Evolutionary conservation across 2,329 filamentous ascomycete species (phyloP), one percentile per base, ranked within the genome.

Genomic region (Fusarium falciforme): DNA sequence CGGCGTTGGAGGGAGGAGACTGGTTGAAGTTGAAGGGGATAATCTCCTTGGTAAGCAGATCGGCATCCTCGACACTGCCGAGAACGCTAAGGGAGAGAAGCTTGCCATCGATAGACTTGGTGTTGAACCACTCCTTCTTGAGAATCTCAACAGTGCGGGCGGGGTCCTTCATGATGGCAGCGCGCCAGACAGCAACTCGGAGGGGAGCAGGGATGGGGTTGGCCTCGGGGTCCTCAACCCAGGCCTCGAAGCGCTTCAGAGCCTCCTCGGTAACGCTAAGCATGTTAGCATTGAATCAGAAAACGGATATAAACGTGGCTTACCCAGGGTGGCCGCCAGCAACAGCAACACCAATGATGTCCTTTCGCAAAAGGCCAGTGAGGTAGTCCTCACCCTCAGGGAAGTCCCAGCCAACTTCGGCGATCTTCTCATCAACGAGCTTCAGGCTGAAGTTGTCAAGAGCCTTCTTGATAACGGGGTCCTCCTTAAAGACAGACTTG

Each of bases 21-120:
- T 83, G 88, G 81, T 93, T 92, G 76, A 94, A 95, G 83, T 97
- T 93, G 83, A 95, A 98, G 89, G 83, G 92, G 77, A 87, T 93
- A 80, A 88, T 92, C 87, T 79, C 92, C 84, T 83, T 84, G 66
- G 88, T 85, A 52, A 97, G 91, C 33, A 98, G 85, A 11, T 91
- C 89, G 12, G 84, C 80, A 64, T 94, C 90, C 77, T 92, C 92
- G 22, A 93, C 91, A 42, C 91, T 90, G 36, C 95, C 94, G 52
- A 99, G 88, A 5, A 93, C 90, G 40, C 89, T 87, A 4, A 98
- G 89, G 75, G 91, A 93, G 73, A 97, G 93, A 76, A 98, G 95
- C 83, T 95, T 97, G 77, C 95, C 95, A 78, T 98, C 96, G 40
- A 98, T 92, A 9, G 95, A 94, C 61, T 93, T 92, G 14, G 94